A percentile compares a stretch with the other conserved stretches of the same genome.
These are phyloP conservation scores for Magnolia kwangsiensis DNA, from an alignment of 164 flowering plant species.

Conservation along the genomic window DNA sequence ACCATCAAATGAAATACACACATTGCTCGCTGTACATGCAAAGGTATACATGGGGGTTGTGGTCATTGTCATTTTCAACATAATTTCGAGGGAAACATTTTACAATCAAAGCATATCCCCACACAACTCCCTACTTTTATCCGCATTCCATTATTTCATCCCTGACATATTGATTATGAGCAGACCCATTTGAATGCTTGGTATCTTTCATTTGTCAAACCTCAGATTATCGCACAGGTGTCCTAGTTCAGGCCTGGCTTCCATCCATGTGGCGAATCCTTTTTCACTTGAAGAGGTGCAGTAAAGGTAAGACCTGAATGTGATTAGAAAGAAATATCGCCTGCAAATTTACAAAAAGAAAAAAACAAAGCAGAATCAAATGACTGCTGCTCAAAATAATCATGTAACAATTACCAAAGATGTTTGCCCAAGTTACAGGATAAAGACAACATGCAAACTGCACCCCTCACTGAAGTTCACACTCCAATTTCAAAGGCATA, in stretches of 20 bases:
- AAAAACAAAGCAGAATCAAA: background rate
- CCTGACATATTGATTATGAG: background rate
- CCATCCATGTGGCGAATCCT: slow-evolving; percentile 71
- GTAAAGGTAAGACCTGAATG: slow-evolving; percentile 82
- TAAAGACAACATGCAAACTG: too few relatives aligned
- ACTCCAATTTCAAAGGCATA: too few relatives aligned
- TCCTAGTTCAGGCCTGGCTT: slow-evolving; percentile 84
- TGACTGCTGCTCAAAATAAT: too few relatives aligned
- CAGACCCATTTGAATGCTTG: background rate
- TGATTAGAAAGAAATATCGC: slow-evolving; percentile 85
- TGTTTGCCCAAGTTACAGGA: background rate
- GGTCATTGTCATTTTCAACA: background rate
- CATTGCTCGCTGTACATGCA: background rate
- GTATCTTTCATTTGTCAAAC: slow-evolving; percentile 41
- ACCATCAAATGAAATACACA: too few relatives aligned
- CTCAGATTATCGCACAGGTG: slow-evolving; percentile 79
- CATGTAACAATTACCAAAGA: background rate
- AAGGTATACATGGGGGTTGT: background rate
- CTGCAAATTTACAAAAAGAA: slow-evolving; percentile 38
- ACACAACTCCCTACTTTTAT: background rate
- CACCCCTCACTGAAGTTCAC: too few relatives aligned
- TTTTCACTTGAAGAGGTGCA: slow-evolving; percentile 48
- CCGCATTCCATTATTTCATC: background rate
- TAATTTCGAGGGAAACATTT: background rate
- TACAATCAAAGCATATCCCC: background rate